These are phyloP conservation scores for Fusarium buxicola DNA, from an alignment of 2,329 filamentous ascomycete genomes.

Conservation along the genomic window DNA sequence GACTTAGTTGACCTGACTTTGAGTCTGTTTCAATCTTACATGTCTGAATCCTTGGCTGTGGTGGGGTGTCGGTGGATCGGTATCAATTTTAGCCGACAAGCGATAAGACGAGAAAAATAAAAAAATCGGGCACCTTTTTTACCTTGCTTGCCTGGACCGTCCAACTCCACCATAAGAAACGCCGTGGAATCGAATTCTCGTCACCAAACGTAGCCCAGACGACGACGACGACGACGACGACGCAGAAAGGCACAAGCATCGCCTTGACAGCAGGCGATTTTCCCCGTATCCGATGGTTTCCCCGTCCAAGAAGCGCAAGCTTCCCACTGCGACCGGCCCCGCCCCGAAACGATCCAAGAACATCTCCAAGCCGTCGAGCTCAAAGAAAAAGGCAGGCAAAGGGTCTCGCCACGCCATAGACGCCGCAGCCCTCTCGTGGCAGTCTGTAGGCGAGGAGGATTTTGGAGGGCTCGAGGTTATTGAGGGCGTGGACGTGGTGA, in stretches of 20 bases:
- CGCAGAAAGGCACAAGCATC: background rate
- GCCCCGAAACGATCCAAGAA: constrained; percentile 53
- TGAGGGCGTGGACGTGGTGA: constrained; percentile 88
- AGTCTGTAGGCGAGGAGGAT: constrained; percentile 90
- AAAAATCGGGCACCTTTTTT: constrained; percentile 34
- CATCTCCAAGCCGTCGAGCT: constrained; percentile 24
- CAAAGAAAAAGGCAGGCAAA: constrained; percentile 48
- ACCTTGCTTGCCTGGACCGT: constrained; percentile 24
- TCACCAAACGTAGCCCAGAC: background rate
- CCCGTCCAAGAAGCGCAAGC: constrained; percentile 55
- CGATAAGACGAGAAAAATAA: constrained; percentile 33
- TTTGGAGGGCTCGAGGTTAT: constrained; percentile 94
- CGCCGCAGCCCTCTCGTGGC: constrained; percentile 66
- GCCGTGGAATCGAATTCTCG: constrained; percentile 4
- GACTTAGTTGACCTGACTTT: too few species aligned
- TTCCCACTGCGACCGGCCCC: constrained; percentile 48
- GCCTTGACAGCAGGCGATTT: constrained; percentile 20
- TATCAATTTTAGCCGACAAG: constrained; percentile 38
- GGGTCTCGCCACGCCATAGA: constrained; percentile 52
- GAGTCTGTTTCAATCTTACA: too few species aligned
- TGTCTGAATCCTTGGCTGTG: background rate
- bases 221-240: constrained; percentile 1
- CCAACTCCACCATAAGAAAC: constrained; percentile 22
- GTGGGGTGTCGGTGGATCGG: constrained; percentile 39
- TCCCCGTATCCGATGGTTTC: constrained; percentile 46